A percentile compares a stretch with the other conserved stretches of the same genome.
phyloP scores from a whole-genome alignment of 2,329 filamentous ascomycete genomes.

The Aspergillus sp. region DNA sequence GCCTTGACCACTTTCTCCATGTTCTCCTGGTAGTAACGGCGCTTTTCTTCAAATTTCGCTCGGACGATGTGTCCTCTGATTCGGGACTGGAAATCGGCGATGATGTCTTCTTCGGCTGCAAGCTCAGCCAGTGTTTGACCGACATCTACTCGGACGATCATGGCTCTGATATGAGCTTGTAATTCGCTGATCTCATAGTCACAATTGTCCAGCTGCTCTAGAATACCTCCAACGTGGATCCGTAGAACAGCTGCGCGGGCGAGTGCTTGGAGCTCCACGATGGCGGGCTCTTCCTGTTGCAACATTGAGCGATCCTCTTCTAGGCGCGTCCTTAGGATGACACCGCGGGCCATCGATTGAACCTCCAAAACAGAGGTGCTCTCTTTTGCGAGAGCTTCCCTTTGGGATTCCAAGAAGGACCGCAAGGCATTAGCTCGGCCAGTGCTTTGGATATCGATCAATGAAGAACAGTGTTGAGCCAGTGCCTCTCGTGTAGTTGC shows the following conservation, averaged over 20 bases:
- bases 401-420: slow-evolving; percentile 30
- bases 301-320: slow-evolving; percentile 32
- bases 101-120: slow-evolving; percentile 76
- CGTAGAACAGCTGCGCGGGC: slow-evolving; percentile 42
- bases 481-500: slow-evolving; percentile 31
- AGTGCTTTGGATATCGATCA: slow-evolving; percentile 35
- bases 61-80: slow-evolving; percentile 74
- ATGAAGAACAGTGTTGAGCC: slow-evolving; percentile 25
- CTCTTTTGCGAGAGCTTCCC: slow-evolving; percentile 44
- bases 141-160: slow-evolving; percentile 73
- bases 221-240: slow-evolving; percentile 49
- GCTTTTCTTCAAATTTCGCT: slow-evolving; percentile 76
- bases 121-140: slow-evolving; percentile 73
- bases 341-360: slow-evolving; percentile 53
- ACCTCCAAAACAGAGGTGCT: slow-evolving; percentile 47
- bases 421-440: slow-evolving; percentile 34
- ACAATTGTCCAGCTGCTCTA: slow-evolving; percentile 69
- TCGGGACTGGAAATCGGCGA: slow-evolving; percentile 72
- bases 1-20: slow-evolving; percentile 99
- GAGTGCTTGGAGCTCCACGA: slow-evolving; percentile 42
- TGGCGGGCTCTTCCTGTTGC: slow-evolving; percentile 28
- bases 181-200: slow-evolving; percentile 66
- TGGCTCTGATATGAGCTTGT: slow-evolving; percentile 75
- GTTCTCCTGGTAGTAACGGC: slow-evolving; percentile 86
- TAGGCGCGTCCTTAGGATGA: slow-evolving; percentile 35